Conservation (phyloP, 441 rosid genomes). For the Brassica balearica region DNA sequence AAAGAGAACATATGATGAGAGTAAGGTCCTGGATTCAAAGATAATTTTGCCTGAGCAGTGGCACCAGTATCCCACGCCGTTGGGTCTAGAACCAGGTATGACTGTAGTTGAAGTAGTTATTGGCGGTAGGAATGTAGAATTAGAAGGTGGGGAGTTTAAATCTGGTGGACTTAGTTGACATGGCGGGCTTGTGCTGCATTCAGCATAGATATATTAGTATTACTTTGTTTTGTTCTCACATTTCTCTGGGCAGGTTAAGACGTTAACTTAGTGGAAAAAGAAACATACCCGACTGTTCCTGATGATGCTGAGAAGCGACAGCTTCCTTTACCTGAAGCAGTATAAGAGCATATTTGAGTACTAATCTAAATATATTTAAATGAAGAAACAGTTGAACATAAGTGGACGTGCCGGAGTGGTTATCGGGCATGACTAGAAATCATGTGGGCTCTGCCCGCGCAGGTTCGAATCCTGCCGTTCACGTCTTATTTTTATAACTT, state of each 20-base stretch:
- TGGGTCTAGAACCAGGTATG: constrained; percentile 53
- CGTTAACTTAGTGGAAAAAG: constrained; percentile 22
- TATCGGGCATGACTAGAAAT: constrained; percentile 94
- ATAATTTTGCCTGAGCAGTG: constrained; percentile 48
- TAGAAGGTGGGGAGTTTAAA: constrained; percentile 49
- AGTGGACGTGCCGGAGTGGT: constrained; percentile 74
- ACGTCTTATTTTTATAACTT: constrained; percentile 41
- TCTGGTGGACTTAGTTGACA: constrained; percentile 53
- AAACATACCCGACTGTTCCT: constrained; percentile 63
- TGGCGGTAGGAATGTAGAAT: constrained; percentile 50
- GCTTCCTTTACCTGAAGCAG: constrained; percentile 73
- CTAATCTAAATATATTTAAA: no score
- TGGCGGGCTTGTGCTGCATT: constrained; percentile 61
- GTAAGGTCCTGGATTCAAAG: constrained; percentile 45
- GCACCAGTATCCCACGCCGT: constrained; percentile 25
- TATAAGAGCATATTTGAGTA: constrained; percentile 20
- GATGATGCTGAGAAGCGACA: constrained; percentile 35
- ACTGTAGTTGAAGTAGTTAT: constrained; percentile 50
- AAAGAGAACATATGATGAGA: constrained; percentile 46
- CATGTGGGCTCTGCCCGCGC: constrained; percentile 98
- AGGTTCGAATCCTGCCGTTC: constrained; percentile 95
- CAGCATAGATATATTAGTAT: constrained; percentile 33
- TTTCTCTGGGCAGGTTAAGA: constrained; percentile 22
- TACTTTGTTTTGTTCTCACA: constrained; percentile 2
- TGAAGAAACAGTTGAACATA: no score